Evolutionary conservation across 257 asterid genomes (phyloP).

Genomic region (Forsythia suspensa): DNA sequence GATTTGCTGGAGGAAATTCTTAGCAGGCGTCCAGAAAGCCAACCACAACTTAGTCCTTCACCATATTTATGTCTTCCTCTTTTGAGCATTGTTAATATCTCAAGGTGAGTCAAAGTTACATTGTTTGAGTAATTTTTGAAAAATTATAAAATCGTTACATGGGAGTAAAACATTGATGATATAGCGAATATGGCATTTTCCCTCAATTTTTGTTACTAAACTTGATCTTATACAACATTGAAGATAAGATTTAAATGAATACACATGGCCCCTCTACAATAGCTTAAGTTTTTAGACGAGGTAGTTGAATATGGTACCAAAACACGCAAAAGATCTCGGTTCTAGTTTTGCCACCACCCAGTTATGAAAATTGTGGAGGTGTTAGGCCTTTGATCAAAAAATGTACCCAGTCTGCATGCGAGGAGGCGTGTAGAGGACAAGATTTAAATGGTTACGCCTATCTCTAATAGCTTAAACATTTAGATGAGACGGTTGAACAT

Average conservation of each 20-base stretch:
- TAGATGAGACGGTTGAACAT: not conserved
- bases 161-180: not conserved
- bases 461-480: not conserved
- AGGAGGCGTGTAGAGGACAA: not conserved
- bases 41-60: slow-evolving; percentile 51
- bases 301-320: too few relatives aligned
- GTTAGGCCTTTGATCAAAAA: not conserved
- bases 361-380: not conserved
- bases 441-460: too few relatives aligned
- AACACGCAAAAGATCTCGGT: not conserved
- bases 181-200: not conserved
- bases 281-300: too few relatives aligned
- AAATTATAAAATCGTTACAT: not conserved
- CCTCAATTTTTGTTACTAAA: not conserved
- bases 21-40: slow-evolving; percentile 43
- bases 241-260: not conserved
- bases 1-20: slow-evolving; percentile 75
- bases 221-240: not conserved
- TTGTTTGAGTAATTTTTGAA: not conserved
- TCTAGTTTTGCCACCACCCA: not conserved
- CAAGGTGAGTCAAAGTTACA: slow-evolving; percentile 51
- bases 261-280: too few relatives aligned
- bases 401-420: not conserved
- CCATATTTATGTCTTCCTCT: slow-evolving; percentile 80
- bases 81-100: slow-evolving; percentile 73